Base-by-base conservation (phyloP, 768 basidiomycete genomes). In the Macrolepiota albuminosa region DNA sequence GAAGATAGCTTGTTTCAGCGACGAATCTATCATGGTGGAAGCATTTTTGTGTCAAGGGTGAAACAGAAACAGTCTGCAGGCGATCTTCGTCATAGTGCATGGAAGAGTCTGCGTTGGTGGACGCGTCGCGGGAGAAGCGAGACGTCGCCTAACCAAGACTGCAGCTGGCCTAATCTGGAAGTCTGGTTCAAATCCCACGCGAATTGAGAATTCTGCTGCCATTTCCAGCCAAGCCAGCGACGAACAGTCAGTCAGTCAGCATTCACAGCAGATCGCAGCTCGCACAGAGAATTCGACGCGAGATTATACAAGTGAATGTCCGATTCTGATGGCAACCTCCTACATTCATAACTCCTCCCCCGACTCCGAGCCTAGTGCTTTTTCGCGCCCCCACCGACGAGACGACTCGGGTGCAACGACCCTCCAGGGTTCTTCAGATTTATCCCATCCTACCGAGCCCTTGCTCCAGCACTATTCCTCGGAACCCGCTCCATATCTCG, bases 311-410 rank as follows among this genome's bases (percentile, higher is more conserved):
- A 52, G 54, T 69, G 64, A 54, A 68, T 68, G 64, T 58, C 54
- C 60, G 47, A 60, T 59, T 62, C 52, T 66, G 58, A 88, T 88
- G 87, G 80, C 84, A 57, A 83, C 82, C 54, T 69, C 85, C 54
- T 79, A 81, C 68, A 77, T 85, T 54, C 85, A 86, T 70, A 80
- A 84, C 65, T 84, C 57, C 69, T 62, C 75, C 50, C 70, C 75
- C 36, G 77, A 78, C 45, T 43, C 51, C 63, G 64, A 62, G 24
- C 33, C 53, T 42, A 52, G 43, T 75, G 33, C 71, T 71, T 37
- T 73, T 74, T 59, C 76, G 46, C 53, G 78, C 24, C 71, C 73
- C 26, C 84, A 83, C 64, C 78, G 78, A 7, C 77, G 78, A 55
- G 72, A 72, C 62, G 63, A 70, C 7, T 78, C 78, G 5, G 73